Percentiles rank a stretch among this genome's conserved stretches.
phyloP scores from a whole-genome alignment of 2,329 filamentous ascomycete species.

The Apiospora marii region DNA sequence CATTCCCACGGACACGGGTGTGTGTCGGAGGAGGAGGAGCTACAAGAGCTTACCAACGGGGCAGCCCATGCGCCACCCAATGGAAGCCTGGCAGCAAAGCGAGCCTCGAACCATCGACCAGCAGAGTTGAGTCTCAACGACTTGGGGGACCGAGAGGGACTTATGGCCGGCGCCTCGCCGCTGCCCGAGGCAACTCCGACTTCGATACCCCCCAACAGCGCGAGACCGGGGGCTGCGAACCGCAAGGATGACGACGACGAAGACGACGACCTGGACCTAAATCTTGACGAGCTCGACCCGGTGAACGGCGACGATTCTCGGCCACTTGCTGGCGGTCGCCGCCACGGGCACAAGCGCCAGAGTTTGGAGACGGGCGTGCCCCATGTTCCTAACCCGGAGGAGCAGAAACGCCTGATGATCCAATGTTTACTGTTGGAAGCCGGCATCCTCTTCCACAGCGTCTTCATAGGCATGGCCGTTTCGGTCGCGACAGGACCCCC shows the following conservation, averaged over 20 bases:
- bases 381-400: slow-evolving; percentile 54
- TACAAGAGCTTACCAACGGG: slow-evolving; percentile 32
- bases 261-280: slow-evolving; percentile 66
- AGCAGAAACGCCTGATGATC: slow-evolving; percentile 72
- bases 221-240: slow-evolving; percentile 28
- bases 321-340: slow-evolving; percentile 36
- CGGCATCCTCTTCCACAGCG: slow-evolving; percentile 83
- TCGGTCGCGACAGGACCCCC: slow-evolving; percentile 81
- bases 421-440: slow-evolving; percentile 84
- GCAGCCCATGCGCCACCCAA: slow-evolving; percentile 38
- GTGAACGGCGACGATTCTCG: slow-evolving; percentile 42
- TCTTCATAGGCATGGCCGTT: slow-evolving; percentile 88
- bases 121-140: slow-evolving; percentile 60
- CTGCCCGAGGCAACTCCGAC: slow-evolving; percentile 62
- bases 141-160: slow-evolving; percentile 58
- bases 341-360: slow-evolving; percentile 27
- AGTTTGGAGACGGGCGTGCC: slow-evolving; percentile 38
- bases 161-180: slow-evolving; percentile 67
- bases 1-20: slow-evolving; percentile 56
- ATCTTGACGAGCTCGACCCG: slow-evolving; percentile 67
- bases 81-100: slow-evolving; percentile 48
- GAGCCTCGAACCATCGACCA: slow-evolving; percentile 51
- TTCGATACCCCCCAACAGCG: slow-evolving; percentile 32
- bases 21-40: slow-evolving; percentile 52
- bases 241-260: slow-evolving; percentile 49